A percentile compares a stretch with the other conserved stretches of the same genome.
Evolutionary conservation across 2,329 filamentous ascomycete species (phyloP).

Genomic region (Amauroascus niger): DNA sequence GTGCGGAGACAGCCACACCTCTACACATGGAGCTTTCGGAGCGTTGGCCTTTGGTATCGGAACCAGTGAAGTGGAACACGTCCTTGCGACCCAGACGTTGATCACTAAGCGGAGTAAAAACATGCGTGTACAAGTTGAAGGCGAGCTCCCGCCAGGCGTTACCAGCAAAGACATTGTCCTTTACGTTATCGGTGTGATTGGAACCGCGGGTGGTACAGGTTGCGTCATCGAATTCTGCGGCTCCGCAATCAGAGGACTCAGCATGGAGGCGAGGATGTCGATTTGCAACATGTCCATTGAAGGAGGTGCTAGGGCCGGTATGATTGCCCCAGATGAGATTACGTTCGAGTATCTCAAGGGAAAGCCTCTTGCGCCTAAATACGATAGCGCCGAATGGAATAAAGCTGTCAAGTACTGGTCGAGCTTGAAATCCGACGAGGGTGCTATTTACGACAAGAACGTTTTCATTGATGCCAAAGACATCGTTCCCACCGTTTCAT

Average conservation of each 20-base stretch:
- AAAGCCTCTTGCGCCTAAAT: conserved; percentile 75
- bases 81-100: conserved; percentile 89
- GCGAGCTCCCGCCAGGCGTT: conserved; percentile 78
- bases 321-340: conserved; percentile 89
- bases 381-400: conserved; percentile 79
- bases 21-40: conserved; percentile 94
- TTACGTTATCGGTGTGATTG: conserved; percentile 84
- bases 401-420: conserved; percentile 82
- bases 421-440: conserved; percentile 72
- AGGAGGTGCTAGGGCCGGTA: conserved; percentile 85
- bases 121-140: conserved; percentile 94
- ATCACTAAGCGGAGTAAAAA: conserved; percentile 96
- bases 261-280: conserved; percentile 97
- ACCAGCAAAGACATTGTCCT: conserved; percentile 94
- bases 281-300: conserved; percentile 99
- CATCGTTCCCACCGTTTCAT: conserved; percentile 85
- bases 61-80: conserved; percentile 96
- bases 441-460: conserved; percentile 80
- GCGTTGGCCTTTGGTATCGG: conserved; percentile 93
- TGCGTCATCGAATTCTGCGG: conserved; percentile 96
- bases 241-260: conserved; percentile 77
- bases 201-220: conserved; percentile 88
- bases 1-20: conserved; percentile 96
- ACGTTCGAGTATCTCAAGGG: conserved; percentile 95
- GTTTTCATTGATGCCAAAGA: conserved; percentile 87